phyloP scores from a whole-genome alignment of 116 monocot species.

The Zostera marina region DNA sequence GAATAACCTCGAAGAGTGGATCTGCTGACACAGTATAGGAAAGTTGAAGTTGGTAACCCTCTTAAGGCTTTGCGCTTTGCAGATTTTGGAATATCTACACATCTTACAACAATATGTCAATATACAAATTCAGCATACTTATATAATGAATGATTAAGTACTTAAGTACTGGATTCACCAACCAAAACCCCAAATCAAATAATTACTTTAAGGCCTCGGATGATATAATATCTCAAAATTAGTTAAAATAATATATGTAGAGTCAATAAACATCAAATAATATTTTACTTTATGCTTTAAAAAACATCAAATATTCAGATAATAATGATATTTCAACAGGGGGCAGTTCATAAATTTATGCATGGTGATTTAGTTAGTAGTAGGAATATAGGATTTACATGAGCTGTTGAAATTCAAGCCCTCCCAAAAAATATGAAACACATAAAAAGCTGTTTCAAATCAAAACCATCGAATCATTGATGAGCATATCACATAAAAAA shows the following conservation, averaged over 20 bases:
- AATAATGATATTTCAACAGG: not conserved
- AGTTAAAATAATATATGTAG: not conserved
- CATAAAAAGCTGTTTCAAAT: too few relatives aligned
- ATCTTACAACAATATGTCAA: not conserved
- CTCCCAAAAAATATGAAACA: too few relatives aligned
- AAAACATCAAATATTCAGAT: not conserved
- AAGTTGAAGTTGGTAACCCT: constrained; percentile 35
- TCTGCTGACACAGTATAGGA: constrained; percentile 48
- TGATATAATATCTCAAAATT: not conserved
- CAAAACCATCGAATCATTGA: too few relatives aligned
- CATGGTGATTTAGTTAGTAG: too few relatives aligned
- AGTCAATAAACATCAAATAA: not conserved
- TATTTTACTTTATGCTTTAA: not conserved
- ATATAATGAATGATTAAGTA: not conserved
- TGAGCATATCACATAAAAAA: too few relatives aligned
- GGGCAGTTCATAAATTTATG: too few relatives aligned
- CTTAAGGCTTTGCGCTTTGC: constrained; percentile 67
- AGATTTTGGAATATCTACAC: constrained; percentile 61
- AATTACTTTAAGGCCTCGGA: not conserved
- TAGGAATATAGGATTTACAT: too few relatives aligned
- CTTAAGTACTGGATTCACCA: not conserved
- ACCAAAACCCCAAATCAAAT: not conserved
- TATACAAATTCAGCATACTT: not conserved
- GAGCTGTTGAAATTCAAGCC: too few relatives aligned
- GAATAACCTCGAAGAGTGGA: constrained; percentile 82